Base-by-base conservation (phyloP, 2,329 filamentous ascomycete genomes). In the Penicillium psychrosexuale region DNA sequence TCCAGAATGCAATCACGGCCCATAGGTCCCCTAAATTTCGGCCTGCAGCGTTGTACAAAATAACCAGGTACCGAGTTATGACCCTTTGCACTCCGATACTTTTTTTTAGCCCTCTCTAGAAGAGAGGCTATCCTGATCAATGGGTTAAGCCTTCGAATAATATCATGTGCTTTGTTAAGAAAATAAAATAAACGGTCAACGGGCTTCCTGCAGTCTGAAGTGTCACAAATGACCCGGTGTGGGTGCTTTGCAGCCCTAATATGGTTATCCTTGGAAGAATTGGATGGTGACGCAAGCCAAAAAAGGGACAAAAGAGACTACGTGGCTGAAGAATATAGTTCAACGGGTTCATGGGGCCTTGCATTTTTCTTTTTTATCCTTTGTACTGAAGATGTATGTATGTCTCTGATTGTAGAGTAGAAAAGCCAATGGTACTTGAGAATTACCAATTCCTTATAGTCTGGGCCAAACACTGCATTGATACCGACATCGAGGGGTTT, bases 1-100 rank as follows among this genome's bases (percentile, higher is more conserved):
- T 52, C 56, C 46, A 42, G 38, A 55, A 54, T 46, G 6, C 31
- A 64, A 63, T 58, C 19, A 42, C 43, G 42, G 17, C 19, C 46
- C 30, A 54, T 46, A 57, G 34, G 30, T 51, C 43, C 51, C 50
- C 44, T 58, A 51, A 40, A 42, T 54, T 12, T 53, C 39, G 40
- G 47, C 37, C 39, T 55, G 33, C 44, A 57, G 40, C 51, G 62
- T 64, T 42, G 47, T 49, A 64, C 61, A 53, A 59, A 59, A 50
- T 53, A 38, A 58, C 61, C 61, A 63, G 61, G 62, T 56, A 63
- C 59, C 53, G 54, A 63, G 43, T 53, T 53, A 54, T 33, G 58
- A 43, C 34, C 15, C 45, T 45, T 42, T 17, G 13, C 42, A 22
- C 27, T 52, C n/a, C 8, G 19, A n/a, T n/a, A n/a, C n/a, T n/a